Base-by-base conservation (phyloP, 176 grass and related monocot species). In the Urochloa ruziziensis region DNA sequence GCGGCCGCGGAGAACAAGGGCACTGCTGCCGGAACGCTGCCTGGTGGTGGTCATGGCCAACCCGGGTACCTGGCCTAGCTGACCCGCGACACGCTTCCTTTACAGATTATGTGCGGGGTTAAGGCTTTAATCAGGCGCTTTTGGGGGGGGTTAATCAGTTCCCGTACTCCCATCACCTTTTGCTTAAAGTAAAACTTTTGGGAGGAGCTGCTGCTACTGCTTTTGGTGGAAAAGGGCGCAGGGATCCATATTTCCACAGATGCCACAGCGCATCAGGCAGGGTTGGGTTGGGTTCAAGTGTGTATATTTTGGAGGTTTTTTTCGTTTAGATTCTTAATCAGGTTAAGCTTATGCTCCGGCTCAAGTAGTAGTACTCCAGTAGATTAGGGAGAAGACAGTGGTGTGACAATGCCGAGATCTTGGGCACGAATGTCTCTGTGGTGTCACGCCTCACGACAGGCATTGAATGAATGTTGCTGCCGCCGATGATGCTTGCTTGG, bases 391-490 rank as follows among this genome's bases (percentile, higher is more conserved):
- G 24, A 54, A 60, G 76, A 35, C 87, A 82, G 7, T 60, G 42
- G 64, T 3, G 83, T 9, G 78, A 72, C 43, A 54, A 70, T 62
- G 62, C 30, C 62, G 49, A 85, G 34, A 34, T 60, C 44, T 54
- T 63, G 83, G 34, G 10, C 76, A 80, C 71, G 77, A 77, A 81
- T 89, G 77, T 75, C 68, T 44, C 12, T 18, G 59, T 54, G 35
- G 7, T 39, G 62, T 66, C 74, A 78, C 44, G 23, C 7, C 74
- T 57, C 66, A 17, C 66, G 16, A 23, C 74, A 76, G 16, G 59
- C 68, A 84, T 67, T 48, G 67, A 80, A 73, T 73, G 34, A 24
- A 59, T 69, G 19, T 54, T 46, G 36, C 17, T 33, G 9, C 21
- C 0, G 5, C 78, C 42, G 60, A 37, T 66, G 70, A 29, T 44